Percentiles rank a stretch among this genome's conserved stretches.
These are phyloP conservation scores for Elsinoe fawcettii DNA, from an alignment of 2,329 filamentous ascomycete genomes.

Conservation along the genomic window DNA sequence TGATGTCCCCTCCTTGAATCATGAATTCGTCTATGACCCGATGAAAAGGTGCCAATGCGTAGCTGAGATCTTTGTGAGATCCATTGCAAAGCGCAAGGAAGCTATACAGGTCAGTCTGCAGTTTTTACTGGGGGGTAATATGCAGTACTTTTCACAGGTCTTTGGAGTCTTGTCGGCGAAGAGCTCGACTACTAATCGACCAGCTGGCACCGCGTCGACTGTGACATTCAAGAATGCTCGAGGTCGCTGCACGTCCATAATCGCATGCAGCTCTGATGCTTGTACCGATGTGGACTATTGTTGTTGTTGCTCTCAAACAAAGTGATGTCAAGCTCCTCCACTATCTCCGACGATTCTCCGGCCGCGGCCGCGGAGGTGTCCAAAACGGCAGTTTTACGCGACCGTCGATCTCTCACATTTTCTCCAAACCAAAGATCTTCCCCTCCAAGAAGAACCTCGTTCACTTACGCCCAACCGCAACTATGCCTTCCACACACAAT, in stretches of 20 bases:
- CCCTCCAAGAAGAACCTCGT: neutral
- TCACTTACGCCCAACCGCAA: slow-evolving; percentile 20
- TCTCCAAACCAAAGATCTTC: neutral
- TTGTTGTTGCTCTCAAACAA: neutral
- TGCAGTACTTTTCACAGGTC: slow-evolving; percentile 39
- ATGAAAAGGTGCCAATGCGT: slow-evolving; percentile 34
- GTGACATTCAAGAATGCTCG: slow-evolving; percentile 38
- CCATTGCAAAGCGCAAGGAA: slow-evolving; percentile 39
- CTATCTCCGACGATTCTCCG: neutral
- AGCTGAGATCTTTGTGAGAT: slow-evolving; percentile 31
- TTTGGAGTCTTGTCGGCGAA: slow-evolving; percentile 39
- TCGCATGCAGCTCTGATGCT: neutral
- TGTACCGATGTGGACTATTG: neutral
- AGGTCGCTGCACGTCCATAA: slow-evolving; percentile 23
- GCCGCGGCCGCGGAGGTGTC: slow-evolving; percentile 7
- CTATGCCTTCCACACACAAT: slow-evolving; percentile 83
- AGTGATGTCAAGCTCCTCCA: neutral
- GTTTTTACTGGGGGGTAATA: neutral
- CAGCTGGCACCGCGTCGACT: slow-evolving; percentile 34
- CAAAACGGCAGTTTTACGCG: slow-evolving; percentile 2
- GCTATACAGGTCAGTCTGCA: slow-evolving; percentile 23
- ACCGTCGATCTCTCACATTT: slow-evolving; percentile 6
- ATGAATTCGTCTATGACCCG: slow-evolving; percentile 39
- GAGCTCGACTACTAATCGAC: slow-evolving; percentile 39
- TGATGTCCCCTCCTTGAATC: slow-evolving; percentile 39